Conservation (phyloP, 1,284 basidiomycete species). For the Cystobasidium pallidum region DNA sequence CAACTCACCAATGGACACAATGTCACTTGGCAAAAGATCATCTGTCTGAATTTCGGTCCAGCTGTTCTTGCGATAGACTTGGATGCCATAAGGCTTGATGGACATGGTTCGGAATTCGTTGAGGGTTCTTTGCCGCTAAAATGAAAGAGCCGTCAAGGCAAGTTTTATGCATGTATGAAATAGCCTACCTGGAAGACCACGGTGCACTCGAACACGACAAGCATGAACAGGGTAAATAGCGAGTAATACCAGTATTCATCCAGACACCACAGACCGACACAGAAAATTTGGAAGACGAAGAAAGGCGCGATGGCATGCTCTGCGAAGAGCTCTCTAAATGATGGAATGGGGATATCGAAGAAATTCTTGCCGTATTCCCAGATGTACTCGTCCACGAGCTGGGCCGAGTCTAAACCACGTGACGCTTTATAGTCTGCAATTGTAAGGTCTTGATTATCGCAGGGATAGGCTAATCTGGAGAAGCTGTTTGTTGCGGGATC, state of each 20-base stretch:
- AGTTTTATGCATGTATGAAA: not conserved
- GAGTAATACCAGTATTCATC: constrained; percentile 99
- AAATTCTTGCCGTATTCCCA: constrained; percentile 83
- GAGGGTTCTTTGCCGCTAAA: constrained; percentile 80
- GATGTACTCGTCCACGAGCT: constrained; percentile 52
- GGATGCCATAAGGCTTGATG: constrained; percentile 81
- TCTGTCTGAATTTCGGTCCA: constrained; percentile 81
- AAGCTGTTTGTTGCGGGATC: constrained; percentile 70
- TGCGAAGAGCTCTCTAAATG: constrained; percentile 80
- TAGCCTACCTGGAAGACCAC: constrained; percentile 83
- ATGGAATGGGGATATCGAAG: constrained; percentile 92
- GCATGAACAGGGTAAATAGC: constrained; percentile 94
- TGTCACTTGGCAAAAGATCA: constrained; percentile 82
- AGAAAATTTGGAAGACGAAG: constrained; percentile 96
- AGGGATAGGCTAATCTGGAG: constrained; percentile 85
- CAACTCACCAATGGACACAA: constrained; percentile 69
- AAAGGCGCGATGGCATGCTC: constrained; percentile 94
- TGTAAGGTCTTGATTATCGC: constrained; percentile 71
- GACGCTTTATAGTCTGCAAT: constrained; percentile 67
- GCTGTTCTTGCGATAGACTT: constrained; percentile 74
- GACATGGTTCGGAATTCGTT: constrained; percentile 96
- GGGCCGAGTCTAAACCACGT: constrained; percentile 58
- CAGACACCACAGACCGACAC: constrained; percentile 90
- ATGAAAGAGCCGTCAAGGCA: not conserved
- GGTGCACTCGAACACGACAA: constrained; percentile 93